phyloP scores from a whole-genome alignment of 306 rosid species.

The Cucurbita argyrosperma region DNA sequence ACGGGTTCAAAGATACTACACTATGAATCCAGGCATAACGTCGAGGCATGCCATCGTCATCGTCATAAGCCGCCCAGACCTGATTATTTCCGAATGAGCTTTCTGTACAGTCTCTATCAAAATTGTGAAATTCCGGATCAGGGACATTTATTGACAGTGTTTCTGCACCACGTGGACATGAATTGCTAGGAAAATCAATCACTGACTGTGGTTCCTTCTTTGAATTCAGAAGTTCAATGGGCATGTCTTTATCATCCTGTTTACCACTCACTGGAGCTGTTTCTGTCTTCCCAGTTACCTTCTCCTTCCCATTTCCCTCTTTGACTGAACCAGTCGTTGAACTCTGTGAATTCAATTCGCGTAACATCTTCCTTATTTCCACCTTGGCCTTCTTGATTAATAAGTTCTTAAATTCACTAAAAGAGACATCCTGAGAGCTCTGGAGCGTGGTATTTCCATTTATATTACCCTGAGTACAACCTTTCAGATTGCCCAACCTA shows the following conservation, averaged over 20 bases:
- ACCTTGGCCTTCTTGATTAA: conserved; percentile 49
- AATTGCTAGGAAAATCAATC: conserved; percentile 6
- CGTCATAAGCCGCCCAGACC: conserved; percentile 75
- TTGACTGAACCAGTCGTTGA: conserved; percentile 6
- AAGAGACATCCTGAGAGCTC: conserved; percentile 21
- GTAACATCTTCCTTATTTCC: conserved; percentile 40
- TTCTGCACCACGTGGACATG: conserved; percentile 8
- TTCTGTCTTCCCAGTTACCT: conserved; percentile 11
- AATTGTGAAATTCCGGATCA: conserved; percentile 76
- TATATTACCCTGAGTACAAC: conserved; percentile 11
- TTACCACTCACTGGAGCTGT: conserved; percentile 8
- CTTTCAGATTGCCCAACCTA: conserved; percentile 7
- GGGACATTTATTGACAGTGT: conserved; percentile 46
- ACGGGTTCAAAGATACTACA: conserved; percentile 47
- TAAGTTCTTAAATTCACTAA: conserved; percentile 24
- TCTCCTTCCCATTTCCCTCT: conserved; percentile 6
- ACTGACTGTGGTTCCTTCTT: conserved; percentile 8
- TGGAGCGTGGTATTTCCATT: conserved; percentile 16
- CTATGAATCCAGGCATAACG: conserved; percentile 54
- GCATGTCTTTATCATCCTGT: background rate
- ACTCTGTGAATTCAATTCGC: conserved; percentile 15
- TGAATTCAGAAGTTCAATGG: background rate
- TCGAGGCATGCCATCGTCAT: conserved; percentile 83
- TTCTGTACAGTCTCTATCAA: conserved; percentile 64
- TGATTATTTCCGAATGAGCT: conserved; percentile 48